Conservation (phyloP, 2,329 filamentous ascomycete genomes). For the Ceratocystis smalleyi region DNA sequence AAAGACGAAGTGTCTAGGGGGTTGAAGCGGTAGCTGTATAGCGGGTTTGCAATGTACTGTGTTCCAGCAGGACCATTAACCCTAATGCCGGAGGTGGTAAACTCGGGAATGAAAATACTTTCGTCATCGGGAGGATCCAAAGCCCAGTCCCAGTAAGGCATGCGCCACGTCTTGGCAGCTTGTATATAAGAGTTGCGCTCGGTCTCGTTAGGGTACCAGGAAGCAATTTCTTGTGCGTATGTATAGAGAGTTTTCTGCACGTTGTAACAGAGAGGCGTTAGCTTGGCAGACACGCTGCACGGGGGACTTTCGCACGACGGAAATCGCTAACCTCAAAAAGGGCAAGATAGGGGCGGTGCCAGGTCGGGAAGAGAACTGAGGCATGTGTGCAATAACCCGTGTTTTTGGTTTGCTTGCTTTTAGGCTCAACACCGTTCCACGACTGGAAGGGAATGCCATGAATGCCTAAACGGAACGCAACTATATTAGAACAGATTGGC, state of each 20-base stretch:
- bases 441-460: conserved; percentile 55
- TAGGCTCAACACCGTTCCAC: conserved; percentile 39
- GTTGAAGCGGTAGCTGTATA: conserved; percentile 45
- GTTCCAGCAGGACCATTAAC: conserved; percentile 41
- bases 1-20: conserved; percentile 45
- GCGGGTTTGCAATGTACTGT: conserved; percentile 44
- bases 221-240: conserved; percentile 27
- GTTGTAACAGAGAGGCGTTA: background rate
- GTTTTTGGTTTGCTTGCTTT: conserved; percentile 22
- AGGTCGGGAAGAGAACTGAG: conserved; percentile 60
- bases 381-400: conserved; percentile 65
- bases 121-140: conserved; percentile 32
- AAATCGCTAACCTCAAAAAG: conserved; percentile 36
- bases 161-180: conserved; percentile 36
- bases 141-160: conserved; percentile 48
- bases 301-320: background rate
- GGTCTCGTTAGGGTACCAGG: conserved; percentile 32
- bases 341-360: conserved; percentile 69
- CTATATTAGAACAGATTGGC: background rate
- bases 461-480: conserved; percentile 39
- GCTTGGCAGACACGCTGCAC: background rate
- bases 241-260: conserved; percentile 17
- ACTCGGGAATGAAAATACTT: conserved; percentile 31
- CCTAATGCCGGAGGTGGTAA: conserved; percentile 34
- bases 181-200: conserved; percentile 34